phyloP scores from a whole-genome alignment of 441 rosid genomes.

The Corymbia calophylla region DNA sequence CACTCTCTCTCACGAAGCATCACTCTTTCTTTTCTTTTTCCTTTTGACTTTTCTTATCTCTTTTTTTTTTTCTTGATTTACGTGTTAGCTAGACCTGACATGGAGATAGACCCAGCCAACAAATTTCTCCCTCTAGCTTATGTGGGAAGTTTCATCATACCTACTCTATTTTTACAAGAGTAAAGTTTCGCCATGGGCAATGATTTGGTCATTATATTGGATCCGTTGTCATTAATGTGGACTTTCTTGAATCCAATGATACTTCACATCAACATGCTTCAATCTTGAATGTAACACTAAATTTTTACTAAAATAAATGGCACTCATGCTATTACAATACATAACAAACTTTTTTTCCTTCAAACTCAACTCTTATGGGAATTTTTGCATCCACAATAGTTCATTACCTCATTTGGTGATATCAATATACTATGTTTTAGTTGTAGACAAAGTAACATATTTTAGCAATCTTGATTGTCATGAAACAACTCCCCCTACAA shows the following conservation, averaged over 20 bases:
- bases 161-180: not conserved
- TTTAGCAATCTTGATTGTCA: not conserved
- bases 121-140: not conserved
- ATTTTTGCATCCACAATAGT: not conserved
- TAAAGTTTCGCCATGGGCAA: not conserved
- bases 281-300: not conserved
- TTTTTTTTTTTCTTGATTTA: not conserved
- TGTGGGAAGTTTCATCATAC: not conserved
- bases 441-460: not conserved
- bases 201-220: too few relatives aligned
- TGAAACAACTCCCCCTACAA: not conserved
- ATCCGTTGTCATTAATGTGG: not conserved
- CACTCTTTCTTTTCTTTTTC: not conserved
- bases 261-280: not conserved
- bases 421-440: not conserved
- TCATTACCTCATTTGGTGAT: not conserved
- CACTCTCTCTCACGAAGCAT: too few relatives aligned
- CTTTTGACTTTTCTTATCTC: not conserved
- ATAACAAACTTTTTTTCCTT: not conserved
- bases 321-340: not conserved
- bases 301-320: not conserved
- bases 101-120: fast-evolving
- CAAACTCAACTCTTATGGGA: not conserved
- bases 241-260: not conserved
- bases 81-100: not conserved